These are phyloP conservation scores for Lentinula raphanica DNA, from an alignment of 768 basidiomycete species.

Conservation along the genomic window DNA sequence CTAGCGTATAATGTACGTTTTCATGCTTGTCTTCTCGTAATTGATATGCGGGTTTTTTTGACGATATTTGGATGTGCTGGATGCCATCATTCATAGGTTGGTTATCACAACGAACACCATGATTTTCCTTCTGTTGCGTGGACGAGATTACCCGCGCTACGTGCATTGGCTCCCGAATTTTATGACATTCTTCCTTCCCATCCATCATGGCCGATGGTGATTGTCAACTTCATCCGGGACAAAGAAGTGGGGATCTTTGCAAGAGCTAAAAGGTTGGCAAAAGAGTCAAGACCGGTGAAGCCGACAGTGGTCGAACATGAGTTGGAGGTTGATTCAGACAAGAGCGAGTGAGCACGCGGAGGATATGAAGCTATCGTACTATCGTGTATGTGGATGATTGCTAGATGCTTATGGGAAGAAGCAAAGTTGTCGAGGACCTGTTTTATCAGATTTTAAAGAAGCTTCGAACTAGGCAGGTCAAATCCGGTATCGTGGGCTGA, in stretches of 20 bases:
- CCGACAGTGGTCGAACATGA: conserved; percentile 10
- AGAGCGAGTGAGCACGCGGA: conserved; percentile 13
- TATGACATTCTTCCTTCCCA: conserved; percentile 88
- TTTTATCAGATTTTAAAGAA: too few species aligned
- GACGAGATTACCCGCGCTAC: conserved; percentile 85
- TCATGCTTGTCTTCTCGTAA: background rate
- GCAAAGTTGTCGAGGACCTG: too few species aligned
- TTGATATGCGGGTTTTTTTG: background rate
- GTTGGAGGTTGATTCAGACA: conserved; percentile 16
- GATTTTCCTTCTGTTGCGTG: conserved; percentile 96
- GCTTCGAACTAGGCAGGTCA: too few species aligned
- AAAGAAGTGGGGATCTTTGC: conserved; percentile 84
- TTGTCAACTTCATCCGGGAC: conserved; percentile 90
- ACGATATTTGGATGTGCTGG: background rate
- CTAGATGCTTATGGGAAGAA: too few species aligned
- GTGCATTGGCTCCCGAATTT: conserved; percentile 82
- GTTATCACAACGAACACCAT: conserved; percentile 99
- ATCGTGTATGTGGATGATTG: too few species aligned
- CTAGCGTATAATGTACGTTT: conserved; percentile 84
- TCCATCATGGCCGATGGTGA: conserved; percentile 92
- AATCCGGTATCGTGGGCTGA: too few species aligned
- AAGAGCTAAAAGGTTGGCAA: conserved; percentile 66
- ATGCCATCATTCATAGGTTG: conserved; percentile 51
- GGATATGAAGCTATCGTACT: too few species aligned
- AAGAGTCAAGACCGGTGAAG: conserved; percentile 25